A percentile compares a stretch with the other conserved stretches of the same genome.
These are phyloP conservation scores for Striga asiatica DNA, from an alignment of 257 asterid genomes.

Conservation along the genomic window DNA sequence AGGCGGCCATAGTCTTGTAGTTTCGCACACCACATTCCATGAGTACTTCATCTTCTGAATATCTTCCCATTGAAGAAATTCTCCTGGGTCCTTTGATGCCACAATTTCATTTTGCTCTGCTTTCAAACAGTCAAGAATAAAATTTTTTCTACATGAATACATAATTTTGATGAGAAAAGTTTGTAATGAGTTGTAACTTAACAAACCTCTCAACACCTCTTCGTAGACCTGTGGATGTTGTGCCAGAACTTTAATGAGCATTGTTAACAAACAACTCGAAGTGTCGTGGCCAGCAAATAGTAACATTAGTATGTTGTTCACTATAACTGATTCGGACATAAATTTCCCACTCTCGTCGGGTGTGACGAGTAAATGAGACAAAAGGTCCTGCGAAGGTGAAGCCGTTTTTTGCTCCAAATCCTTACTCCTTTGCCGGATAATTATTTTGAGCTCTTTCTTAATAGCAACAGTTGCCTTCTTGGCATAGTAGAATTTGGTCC, in stretches of 20 bases:
- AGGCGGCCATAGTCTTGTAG: conserved; percentile 38
- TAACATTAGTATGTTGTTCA: conserved; percentile 51
- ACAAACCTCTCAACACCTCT: conserved; percentile 44
- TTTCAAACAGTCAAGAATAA: not conserved
- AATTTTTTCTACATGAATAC: too few species aligned
- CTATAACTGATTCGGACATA: conserved; percentile 50
- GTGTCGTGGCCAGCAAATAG: conserved; percentile 85
- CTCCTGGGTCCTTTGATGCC: conserved; percentile 21
- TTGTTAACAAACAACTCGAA: conserved; percentile 42
- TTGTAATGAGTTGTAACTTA: not conserved
- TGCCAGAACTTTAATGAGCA: conserved; percentile 52
- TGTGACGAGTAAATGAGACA: conserved; percentile 48
- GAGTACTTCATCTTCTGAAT: conserved; percentile 57
- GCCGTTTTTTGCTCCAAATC: conserved; percentile 32
- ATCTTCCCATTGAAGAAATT: conserved; percentile 41
- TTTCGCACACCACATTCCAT: conserved; percentile 44
- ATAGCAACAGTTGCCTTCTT: conserved; percentile 38
- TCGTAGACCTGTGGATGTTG: conserved; percentile 53
- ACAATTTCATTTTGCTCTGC: conserved; percentile 44
- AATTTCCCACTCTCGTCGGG: conserved; percentile 52
- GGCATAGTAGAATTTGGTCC: conserved; percentile 50
- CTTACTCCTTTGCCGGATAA: conserved; percentile 43
- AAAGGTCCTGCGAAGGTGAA: conserved; percentile 46
- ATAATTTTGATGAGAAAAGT: not conserved
- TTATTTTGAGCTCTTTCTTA: conserved; percentile 26